These are phyloP conservation scores for Suillus placidus DNA, from an alignment of 768 basidiomycete species.

Conservation along the genomic window DNA sequence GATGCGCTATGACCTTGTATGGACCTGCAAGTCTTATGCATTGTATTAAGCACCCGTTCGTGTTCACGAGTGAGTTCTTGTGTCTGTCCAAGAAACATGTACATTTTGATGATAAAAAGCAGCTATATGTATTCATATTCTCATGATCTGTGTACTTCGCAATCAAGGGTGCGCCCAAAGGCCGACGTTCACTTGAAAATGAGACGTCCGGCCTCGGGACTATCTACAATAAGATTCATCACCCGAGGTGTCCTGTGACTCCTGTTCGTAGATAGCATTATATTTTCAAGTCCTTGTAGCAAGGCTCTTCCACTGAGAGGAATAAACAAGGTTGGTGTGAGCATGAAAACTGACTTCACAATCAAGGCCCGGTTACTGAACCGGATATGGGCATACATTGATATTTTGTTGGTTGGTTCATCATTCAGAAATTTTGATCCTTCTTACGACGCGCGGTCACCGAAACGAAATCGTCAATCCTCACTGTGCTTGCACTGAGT, in stretches of 20 bases:
- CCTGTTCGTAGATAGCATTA: neutral
- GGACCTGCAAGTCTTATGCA: neutral
- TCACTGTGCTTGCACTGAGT: neutral
- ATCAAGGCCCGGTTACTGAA: neutral
- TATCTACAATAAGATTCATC: neutral
- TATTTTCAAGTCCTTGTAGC: neutral
- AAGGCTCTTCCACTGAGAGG: neutral
- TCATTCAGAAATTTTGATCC: neutral
- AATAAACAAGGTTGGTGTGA: neutral
- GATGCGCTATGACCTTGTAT: constrained; percentile 6
- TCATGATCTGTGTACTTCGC: neutral
- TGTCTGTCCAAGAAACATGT: neutral
- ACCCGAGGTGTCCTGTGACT: neutral
- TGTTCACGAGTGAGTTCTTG: neutral
- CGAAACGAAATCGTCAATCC: neutral
- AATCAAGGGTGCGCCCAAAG: neutral
- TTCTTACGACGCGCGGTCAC: neutral
- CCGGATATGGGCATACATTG: constrained; percentile 9
- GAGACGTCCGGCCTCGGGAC: neutral
- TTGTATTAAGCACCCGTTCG: neutral
- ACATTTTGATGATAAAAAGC: neutral
- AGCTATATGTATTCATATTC: neutral
- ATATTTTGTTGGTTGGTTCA: constrained; percentile 2
- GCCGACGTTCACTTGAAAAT: neutral
- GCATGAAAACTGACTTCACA: neutral